Percentiles rank a stretch among this genome's conserved stretches.
phyloP scores from a whole-genome alignment of 441 rosid genomes.

The Populus trichocarpa region DNA sequence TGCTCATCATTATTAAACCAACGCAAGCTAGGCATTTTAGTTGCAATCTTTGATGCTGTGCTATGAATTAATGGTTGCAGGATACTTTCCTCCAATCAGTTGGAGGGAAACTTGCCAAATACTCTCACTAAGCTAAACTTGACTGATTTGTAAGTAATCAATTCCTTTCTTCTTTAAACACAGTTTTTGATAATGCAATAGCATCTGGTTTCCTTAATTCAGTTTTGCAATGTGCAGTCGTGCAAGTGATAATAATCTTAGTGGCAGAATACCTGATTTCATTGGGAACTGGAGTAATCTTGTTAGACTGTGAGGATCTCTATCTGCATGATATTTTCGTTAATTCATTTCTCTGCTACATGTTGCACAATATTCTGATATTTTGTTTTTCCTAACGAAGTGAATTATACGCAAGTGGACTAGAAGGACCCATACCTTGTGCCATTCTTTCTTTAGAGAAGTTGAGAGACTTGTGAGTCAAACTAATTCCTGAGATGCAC shows the following conservation, averaged over 20 bases:
- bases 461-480: conserved; percentile 8
- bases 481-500: not conserved
- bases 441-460: not conserved
- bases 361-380: not conserved
- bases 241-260: conserved; percentile 3
- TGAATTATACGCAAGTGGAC: conserved; percentile 7
- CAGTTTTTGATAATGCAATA: not conserved
- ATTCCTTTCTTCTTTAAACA: not conserved
- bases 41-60: too few relatives aligned
- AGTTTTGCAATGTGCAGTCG: conserved; percentile 4
- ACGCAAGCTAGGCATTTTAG: too few relatives aligned
- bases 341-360: not conserved
- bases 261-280: conserved; percentile 4
- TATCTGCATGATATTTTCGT: not conserved
- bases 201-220: not conserved
- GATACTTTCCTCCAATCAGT: too few relatives aligned
- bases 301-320: not conserved
- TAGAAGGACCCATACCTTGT: conserved; percentile 11
- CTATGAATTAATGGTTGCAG: too few relatives aligned
- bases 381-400: not conserved
- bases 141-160: too few relatives aligned
- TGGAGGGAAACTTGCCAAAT: too few relatives aligned
- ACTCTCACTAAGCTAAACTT: too few relatives aligned
- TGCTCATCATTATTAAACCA: not conserved
- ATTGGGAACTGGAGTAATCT: conserved; percentile 1